These are phyloP conservation scores for Colletotrichum caudatum DNA, from an alignment of 2,329 filamentous ascomycete genomes.

Conservation along the genomic window DNA sequence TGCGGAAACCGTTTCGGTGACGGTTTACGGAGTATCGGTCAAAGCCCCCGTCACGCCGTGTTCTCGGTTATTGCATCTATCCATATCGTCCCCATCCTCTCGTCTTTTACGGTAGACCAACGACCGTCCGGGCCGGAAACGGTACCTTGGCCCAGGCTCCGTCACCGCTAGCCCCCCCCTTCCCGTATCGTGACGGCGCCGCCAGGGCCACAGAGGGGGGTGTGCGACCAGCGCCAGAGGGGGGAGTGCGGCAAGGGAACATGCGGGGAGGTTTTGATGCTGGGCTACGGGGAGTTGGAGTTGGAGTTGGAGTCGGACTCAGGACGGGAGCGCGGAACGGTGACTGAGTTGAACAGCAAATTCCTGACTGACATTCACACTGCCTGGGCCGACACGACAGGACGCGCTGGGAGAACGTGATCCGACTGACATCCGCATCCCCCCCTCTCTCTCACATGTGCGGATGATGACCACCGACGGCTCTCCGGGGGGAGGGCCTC, in stretches of 20 bases:
- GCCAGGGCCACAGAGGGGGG: constrained; percentile 5
- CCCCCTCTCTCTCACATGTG: not conserved
- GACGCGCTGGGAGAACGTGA: not conserved
- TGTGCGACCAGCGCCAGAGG: not conserved
- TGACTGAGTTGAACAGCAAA: not conserved
- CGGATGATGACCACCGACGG: not conserved
- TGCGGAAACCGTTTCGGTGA: not conserved
- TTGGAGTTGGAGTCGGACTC: not conserved
- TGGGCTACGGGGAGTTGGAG: no score
- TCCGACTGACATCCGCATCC: not conserved
- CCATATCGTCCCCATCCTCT: not conserved
- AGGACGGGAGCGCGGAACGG: not conserved
- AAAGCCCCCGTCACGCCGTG: not conserved
- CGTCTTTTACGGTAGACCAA: not conserved
- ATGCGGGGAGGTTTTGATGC: not conserved
- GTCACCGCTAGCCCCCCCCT: not conserved
- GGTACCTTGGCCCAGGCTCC: not conserved
- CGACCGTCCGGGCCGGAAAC: not conserved
- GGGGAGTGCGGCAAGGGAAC: not conserved
- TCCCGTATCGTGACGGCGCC: not conserved
- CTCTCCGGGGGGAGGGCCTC: no score
- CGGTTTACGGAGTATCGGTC: not conserved
- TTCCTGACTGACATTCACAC: not conserved
- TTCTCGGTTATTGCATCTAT: constrained; percentile 33
- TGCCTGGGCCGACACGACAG: no score